Percentiles rank a stretch among this genome's conserved stretches.
Evolutionary conservation across 2,329 filamentous ascomycete genomes (phyloP).

Genomic region (Chaetomiaceae sp.): DNA sequence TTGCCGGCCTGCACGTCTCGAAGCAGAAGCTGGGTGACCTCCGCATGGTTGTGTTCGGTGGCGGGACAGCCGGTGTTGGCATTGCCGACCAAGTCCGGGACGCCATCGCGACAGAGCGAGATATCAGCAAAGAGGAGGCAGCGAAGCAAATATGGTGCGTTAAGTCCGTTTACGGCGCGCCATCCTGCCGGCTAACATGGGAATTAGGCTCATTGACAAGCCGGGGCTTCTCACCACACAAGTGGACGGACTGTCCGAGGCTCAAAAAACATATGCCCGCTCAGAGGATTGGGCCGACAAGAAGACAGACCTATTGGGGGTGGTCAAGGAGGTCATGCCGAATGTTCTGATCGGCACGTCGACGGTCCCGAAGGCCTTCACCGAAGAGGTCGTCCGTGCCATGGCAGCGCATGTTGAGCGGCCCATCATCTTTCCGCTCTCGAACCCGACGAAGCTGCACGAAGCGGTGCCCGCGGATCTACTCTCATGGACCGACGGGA

Average conservation of each 20-base stretch:
- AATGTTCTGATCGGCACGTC: constrained; percentile 82
- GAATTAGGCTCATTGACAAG: constrained; percentile 69
- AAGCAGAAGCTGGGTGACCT: constrained; percentile 62
- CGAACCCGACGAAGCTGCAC: constrained; percentile 78
- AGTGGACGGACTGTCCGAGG: constrained; percentile 47
- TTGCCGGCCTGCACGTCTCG: constrained; percentile 67
- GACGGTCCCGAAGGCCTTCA: constrained; percentile 72
- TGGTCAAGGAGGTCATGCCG: constrained; percentile 67
- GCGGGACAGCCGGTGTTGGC: constrained; percentile 76
- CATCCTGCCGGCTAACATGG: constrained; percentile 1
- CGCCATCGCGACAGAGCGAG: constrained; percentile 65
- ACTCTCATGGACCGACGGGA: constrained; percentile 71
- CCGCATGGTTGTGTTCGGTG: constrained; percentile 70
- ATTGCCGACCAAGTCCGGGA: constrained; percentile 82
- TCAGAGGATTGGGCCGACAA: constrained; percentile 55
- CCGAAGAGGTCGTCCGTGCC: constrained; percentile 64
- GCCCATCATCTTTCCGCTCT: constrained; percentile 77
- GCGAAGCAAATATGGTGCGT: constrained; percentile 70
- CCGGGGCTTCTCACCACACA: constrained; percentile 64
- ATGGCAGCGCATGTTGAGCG: constrained; percentile 70
- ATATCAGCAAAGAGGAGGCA: constrained; percentile 67
- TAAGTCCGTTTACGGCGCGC: neutral
- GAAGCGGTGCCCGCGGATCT: constrained; percentile 76
- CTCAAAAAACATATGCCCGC: constrained; percentile 64
- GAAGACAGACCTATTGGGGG: constrained; percentile 55